Evolutionary conservation across 2,329 filamentous ascomycete genomes (phyloP).

Genomic region (Metarhizium album): DNA sequence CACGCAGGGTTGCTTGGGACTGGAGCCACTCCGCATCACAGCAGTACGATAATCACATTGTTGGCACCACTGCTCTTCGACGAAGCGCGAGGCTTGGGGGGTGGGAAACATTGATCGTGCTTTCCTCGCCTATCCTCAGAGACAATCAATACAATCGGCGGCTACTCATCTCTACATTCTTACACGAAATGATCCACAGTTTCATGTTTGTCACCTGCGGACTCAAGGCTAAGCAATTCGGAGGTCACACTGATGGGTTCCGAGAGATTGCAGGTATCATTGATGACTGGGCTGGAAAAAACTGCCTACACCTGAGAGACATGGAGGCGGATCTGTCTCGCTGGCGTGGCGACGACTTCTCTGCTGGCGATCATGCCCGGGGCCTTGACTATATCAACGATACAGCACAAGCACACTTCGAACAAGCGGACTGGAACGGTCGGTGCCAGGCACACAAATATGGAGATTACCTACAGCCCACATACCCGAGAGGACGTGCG

Average conservation of each 20-base stretch:
- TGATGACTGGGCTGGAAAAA: conserved; percentile 48
- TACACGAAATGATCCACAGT: conserved; percentile 58
- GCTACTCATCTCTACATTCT: conserved; percentile 51
- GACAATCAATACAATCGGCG: conserved; percentile 46
- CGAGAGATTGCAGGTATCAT: conserved; percentile 47
- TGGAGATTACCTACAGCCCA: background rate
- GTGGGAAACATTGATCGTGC: conserved; percentile 51
- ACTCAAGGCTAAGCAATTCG: conserved; percentile 41
- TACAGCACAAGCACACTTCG: background rate
- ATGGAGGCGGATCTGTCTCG: conserved; percentile 51
- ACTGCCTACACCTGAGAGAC: conserved; percentile 42
- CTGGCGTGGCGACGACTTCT: conserved; percentile 28
- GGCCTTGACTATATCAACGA: background rate
- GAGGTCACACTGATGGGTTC: conserved; percentile 52
- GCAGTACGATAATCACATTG: conserved; percentile 43
- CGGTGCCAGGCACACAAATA: background rate
- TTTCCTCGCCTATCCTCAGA: conserved; percentile 48
- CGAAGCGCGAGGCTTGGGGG: conserved; percentile 33
- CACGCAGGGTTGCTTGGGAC: conserved; percentile 49
- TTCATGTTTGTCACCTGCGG: conserved; percentile 55
- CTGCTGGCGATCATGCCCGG: background rate
- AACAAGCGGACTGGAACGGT: background rate
- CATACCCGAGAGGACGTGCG: conserved; percentile 3
- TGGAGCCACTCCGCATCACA: conserved; percentile 43
- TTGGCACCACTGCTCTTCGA: conserved; percentile 52